Evolutionary conservation across 176 grass and related monocot genomes (phyloP).

Genomic region (Neostapfia colusana): DNA sequence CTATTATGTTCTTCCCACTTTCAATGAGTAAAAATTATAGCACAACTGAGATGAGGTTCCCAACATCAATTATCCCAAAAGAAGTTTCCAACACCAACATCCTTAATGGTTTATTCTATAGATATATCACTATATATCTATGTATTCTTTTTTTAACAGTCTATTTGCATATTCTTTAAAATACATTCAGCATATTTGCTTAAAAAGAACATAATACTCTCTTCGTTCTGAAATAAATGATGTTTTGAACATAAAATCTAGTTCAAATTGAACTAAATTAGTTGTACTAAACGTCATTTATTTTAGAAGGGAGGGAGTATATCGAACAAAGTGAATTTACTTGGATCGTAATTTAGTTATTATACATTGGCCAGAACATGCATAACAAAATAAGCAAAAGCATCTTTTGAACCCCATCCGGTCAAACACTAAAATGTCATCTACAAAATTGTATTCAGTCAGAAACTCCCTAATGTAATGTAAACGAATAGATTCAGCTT

Average conservation of each 20-base stretch:
- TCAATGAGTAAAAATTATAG: background rate
- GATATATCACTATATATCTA: background rate
- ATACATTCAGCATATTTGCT: background rate
- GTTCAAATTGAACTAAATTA: too few species aligned
- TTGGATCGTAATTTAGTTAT: background rate
- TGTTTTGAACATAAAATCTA: too few species aligned
- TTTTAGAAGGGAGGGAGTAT: too few species aligned
- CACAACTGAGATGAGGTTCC: background rate
- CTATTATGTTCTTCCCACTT: background rate
- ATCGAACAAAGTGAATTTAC: background rate
- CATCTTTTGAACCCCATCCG: background rate
- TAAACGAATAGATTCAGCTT: background rate
- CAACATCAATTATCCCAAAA: background rate
- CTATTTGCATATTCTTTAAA: too few species aligned
- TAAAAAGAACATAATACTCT: background rate
- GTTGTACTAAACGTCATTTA: too few species aligned
- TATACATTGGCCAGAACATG: background rate
- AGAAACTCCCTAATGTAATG: background rate
- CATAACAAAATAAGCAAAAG: background rate
- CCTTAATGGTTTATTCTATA: too few species aligned
- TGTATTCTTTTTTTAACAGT: too few species aligned
- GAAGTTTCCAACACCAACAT: background rate
- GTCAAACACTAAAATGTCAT: constrained; percentile 16
- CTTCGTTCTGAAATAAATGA: too few species aligned
- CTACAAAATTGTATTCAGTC: background rate